These are phyloP conservation scores for Pseudohalonectria lignicola DNA, from an alignment of 2,329 filamentous ascomycete genomes.

Conservation along the genomic window DNA sequence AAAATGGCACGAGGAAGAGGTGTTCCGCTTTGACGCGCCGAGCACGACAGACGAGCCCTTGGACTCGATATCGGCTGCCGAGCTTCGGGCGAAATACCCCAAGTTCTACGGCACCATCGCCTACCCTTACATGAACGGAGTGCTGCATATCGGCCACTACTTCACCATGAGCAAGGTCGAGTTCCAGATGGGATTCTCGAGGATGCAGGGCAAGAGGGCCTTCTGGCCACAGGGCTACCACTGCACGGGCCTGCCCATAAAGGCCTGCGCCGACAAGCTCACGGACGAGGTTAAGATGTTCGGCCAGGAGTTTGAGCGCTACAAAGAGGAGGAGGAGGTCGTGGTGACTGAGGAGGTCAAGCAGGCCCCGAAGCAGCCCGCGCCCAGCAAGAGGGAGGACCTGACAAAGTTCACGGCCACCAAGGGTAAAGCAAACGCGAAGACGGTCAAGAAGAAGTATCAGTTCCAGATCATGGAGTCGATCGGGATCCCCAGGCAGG, in stretches of 20 bases:
- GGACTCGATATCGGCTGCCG: constrained; percentile 14
- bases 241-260: constrained; percentile 96
- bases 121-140: constrained; percentile 25
- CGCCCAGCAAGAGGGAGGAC: constrained; percentile 47
- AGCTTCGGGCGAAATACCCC: constrained; percentile 54
- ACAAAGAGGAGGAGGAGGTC: constrained; percentile 47
- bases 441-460: constrained; percentile 89
- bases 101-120: constrained; percentile 72
- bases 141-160: constrained; percentile 56
- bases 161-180: constrained; percentile 92
- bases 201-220: constrained; percentile 81
- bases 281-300: constrained; percentile 82
- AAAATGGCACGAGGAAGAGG: constrained; percentile 63
- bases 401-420: constrained; percentile 83
- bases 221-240: constrained; percentile 93
- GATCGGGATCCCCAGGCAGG: constrained; percentile 73
- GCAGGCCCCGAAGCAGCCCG: constrained; percentile 31
- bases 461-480: constrained; percentile 87
- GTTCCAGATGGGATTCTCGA: constrained; percentile 74
- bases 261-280: constrained; percentile 93
- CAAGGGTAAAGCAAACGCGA: constrained; percentile 82
- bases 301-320: constrained; percentile 73
- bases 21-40: constrained; percentile 84
- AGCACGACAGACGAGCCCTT: constrained; percentile 48
- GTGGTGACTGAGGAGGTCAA: constrained; percentile 40